Base-by-base conservation (phyloP, 1,139 yeast species). In the Geotrichum cucujoidarum region DNA sequence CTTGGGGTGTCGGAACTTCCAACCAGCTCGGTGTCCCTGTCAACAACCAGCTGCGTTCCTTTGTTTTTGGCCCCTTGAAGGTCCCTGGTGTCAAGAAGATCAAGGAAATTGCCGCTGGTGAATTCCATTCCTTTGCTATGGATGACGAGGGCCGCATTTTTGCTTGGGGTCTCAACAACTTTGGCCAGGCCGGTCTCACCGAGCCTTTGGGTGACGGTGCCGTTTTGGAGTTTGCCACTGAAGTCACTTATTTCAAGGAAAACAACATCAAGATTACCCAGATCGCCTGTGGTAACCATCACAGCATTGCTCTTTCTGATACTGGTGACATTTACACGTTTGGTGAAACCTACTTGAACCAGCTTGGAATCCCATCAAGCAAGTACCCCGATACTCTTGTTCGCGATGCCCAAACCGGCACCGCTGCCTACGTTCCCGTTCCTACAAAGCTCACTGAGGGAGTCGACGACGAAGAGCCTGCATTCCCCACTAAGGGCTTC, bases 1-100 rank as follows among this genome's bases (percentile, higher is more conserved):
- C 97, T 0, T 94, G 98, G 98, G 99, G 98, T 56, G 87, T 88
- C 63, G 96, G 97, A 16, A 95, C 89, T 59, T 95, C 87, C 60
- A 81, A 74, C 66, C 98, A 92, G 70, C 74, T 92, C 53, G 98
- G 97, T 16, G 78, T 95, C 62, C 57, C 55, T 33, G 65, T 65
- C 41, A 57, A 61, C 44, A 46, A 61, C 21, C 53, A 61, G 10
- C 55, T 64, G 44, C 60, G 69, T 29, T 57, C 67, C 8, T 60
- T 60, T 47, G 63, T 66, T 1, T 58, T 58, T 48, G 68, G 67
- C 6, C 70, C 70, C 2, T 52, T 62, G 42, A 56, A 56, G 45
- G 56, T 65, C 11, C 60, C 64, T 22, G 67, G 68, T 1, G 57
- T 92, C 53, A 83, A 79, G 59, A 80, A 86, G 56, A 78, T 90